phyloP scores from a whole-genome alignment of 2,329 filamentous ascomycete species.

The Stagonosporopsis cucurbitacearum region DNA sequence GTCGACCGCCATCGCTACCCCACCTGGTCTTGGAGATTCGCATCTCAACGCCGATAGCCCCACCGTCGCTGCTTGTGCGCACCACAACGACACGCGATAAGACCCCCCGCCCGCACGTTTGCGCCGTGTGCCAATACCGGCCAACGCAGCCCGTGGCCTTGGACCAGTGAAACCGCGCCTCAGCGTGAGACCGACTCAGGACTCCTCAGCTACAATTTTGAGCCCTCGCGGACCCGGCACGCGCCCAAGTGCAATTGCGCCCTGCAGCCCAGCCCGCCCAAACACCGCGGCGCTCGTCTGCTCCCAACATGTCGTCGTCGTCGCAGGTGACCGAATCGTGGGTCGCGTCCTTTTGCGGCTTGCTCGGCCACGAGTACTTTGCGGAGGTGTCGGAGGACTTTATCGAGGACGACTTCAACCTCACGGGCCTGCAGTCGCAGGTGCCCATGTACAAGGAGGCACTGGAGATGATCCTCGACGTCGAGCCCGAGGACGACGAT shows the following conservation, averaged over 20 bases:
- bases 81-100: constrained; percentile 13
- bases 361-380: constrained; percentile 98
- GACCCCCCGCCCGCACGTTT: constrained; percentile 1
- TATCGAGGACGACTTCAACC: constrained; percentile 99
- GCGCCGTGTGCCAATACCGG: not conserved
- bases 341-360: constrained; percentile 96
- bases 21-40: constrained; percentile 9
- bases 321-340: constrained; percentile 79
- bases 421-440: constrained; percentile 92
- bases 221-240: constrained; percentile 32
- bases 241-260: constrained; percentile 29
- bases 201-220: constrained; percentile 41
- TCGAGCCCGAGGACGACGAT: constrained; percentile 94
- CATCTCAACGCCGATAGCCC: constrained; percentile 18
- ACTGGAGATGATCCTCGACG: constrained; percentile 98
- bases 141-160: constrained; percentile 1
- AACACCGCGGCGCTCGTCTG: constrained; percentile 23
- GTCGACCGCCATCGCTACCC: constrained; percentile 15
- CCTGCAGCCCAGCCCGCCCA: constrained; percentile 25
- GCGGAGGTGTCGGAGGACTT: constrained; percentile 99
- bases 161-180: constrained; percentile 1
- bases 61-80: constrained; percentile 15
- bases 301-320: constrained; percentile 59
- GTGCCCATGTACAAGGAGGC: constrained; percentile 99
- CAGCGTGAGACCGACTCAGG: constrained; percentile 13